A percentile compares a stretch with the other conserved stretches of the same genome.
These are phyloP conservation scores for Buxus sempervirens DNA, from an alignment of 164 flowering plant species.

Conservation along the genomic window DNA sequence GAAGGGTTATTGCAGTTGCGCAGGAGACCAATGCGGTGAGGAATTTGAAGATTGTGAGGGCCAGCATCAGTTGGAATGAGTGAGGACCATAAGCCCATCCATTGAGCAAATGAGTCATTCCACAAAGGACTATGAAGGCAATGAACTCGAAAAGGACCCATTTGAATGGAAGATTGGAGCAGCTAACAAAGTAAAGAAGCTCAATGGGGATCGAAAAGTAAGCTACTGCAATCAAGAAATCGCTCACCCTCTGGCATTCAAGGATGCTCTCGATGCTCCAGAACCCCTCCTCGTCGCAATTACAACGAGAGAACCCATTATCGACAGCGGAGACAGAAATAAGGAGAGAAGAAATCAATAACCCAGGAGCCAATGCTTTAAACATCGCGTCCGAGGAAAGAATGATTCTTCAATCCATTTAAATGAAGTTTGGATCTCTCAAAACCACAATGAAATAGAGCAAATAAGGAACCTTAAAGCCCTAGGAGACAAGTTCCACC, in stretches of 20 bases:
- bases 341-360: conserved; percentile 41
- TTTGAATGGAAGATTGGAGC: conserved; percentile 91
- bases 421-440: neutral
- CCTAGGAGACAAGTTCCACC: neutral
- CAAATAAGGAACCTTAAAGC: conserved; percentile 13
- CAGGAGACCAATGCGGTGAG: conserved; percentile 61
- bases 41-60: conserved; percentile 74
- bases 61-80: conserved; percentile 49
- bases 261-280: conserved; percentile 73
- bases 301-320: conserved; percentile 47
- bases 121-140: conserved; percentile 95
- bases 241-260: conserved; percentile 79
- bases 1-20: conserved; percentile 65
- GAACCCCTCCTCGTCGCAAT: conserved; percentile 80
- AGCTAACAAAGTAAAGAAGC: conserved; percentile 89
- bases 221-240: conserved; percentile 88
- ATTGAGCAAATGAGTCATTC: conserved; percentile 83
- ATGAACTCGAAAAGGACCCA: conserved; percentile 90
- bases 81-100: conserved; percentile 87
- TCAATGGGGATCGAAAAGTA: conserved; percentile 94
- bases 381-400: conserved; percentile 56
- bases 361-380: conserved; percentile 40
- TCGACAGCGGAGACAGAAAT: conserved; percentile 38
- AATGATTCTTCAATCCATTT: conserved; percentile 35
- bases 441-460: neutral